These are phyloP conservation scores for Pichia sp. DNA, from an alignment of 1,139 yeast genomes.

Conservation along the genomic window DNA sequence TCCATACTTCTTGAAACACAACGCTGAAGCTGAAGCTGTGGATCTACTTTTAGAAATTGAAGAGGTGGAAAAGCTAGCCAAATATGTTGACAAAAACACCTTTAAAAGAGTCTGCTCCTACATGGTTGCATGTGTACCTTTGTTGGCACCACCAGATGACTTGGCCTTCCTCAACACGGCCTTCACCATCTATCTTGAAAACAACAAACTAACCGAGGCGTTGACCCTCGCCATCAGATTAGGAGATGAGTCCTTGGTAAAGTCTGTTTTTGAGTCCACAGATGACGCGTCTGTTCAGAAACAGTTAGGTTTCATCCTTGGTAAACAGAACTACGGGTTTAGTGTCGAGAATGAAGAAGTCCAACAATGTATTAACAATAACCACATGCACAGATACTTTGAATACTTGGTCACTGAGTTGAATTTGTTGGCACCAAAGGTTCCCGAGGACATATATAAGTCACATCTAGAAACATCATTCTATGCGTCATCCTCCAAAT, in stretches of 20 bases:
- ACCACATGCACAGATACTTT: conserved; percentile 74
- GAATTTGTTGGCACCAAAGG: conserved; percentile 82
- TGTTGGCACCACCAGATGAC: conserved; percentile 94
- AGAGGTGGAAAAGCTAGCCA: conserved; percentile 74
- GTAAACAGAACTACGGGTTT: conserved; percentile 82
- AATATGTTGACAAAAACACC: conserved; percentile 80
- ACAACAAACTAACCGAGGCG: conserved; percentile 85
- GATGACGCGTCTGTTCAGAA: conserved; percentile 71
- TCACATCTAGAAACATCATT: conserved; percentile 65
- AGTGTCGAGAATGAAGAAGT: conserved; percentile 67
- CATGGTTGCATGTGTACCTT: conserved; percentile 93
- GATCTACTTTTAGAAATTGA: conserved; percentile 89
- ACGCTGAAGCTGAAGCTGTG: conserved; percentile 98
- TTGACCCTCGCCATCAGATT: conserved; percentile 82
- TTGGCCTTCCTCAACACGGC: conserved; percentile 84
- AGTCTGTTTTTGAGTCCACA: conserved; percentile 73
- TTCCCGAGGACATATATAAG: conserved; percentile 93
- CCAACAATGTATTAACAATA: conserved; percentile 82
- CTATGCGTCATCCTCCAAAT: conserved; percentile 55
- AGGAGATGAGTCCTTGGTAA: conserved; percentile 75
- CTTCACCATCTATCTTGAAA: conserved; percentile 75
- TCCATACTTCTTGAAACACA: conserved; percentile 87
- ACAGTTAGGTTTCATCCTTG: conserved; percentile 86
- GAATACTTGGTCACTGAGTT: conserved; percentile 79
- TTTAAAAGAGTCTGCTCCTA: conserved; percentile 88